These are phyloP conservation scores for Sesbania bispinosa DNA, from an alignment of 306 rosid genomes.

Conservation along the genomic window DNA sequence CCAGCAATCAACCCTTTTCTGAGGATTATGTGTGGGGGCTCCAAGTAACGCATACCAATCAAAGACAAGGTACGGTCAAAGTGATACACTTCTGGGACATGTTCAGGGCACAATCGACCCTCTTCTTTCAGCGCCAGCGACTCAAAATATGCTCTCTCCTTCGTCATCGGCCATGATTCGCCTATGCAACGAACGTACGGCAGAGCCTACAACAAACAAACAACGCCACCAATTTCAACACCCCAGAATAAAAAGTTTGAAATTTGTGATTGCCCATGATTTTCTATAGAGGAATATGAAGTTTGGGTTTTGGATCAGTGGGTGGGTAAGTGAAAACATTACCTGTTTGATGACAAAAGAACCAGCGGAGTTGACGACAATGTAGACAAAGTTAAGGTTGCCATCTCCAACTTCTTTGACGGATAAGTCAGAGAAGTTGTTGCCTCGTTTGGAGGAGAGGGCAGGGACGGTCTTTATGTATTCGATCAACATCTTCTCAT, in stretches of 20 bases:
- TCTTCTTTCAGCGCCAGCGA: constrained; percentile 46
- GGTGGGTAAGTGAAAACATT: background rate
- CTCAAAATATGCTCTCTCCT: constrained; percentile 92
- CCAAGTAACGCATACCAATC: constrained; percentile 86
- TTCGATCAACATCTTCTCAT: constrained; percentile 60
- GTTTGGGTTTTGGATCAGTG: background rate
- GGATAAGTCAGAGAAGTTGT: constrained; percentile 45
- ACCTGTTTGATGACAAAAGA: constrained; percentile 94
- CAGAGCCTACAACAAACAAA: constrained; percentile 64
- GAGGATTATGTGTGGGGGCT: constrained; percentile 87
- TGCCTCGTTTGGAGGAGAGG: constrained; percentile 57
- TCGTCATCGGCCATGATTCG: constrained; percentile 96
- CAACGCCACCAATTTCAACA: background rate
- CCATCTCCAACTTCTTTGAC: constrained; percentile 91
- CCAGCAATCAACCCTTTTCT: constrained; percentile 92
- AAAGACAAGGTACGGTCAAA: constrained; percentile 82
- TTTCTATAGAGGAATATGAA: background rate
- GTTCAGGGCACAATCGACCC: constrained; percentile 49
- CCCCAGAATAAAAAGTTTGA: background rate
- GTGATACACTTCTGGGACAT: constrained; percentile 82
- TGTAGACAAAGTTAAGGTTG: constrained; percentile 79
- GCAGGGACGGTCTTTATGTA: constrained; percentile 69
- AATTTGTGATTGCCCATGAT: constrained; percentile 15
- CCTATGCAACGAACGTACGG: constrained; percentile 87
- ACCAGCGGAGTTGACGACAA: constrained; percentile 53